Evolutionary conservation across 495 filamentous ascomycete genomes (phyloP).

Genomic region (Neurospora intermedia): DNA sequence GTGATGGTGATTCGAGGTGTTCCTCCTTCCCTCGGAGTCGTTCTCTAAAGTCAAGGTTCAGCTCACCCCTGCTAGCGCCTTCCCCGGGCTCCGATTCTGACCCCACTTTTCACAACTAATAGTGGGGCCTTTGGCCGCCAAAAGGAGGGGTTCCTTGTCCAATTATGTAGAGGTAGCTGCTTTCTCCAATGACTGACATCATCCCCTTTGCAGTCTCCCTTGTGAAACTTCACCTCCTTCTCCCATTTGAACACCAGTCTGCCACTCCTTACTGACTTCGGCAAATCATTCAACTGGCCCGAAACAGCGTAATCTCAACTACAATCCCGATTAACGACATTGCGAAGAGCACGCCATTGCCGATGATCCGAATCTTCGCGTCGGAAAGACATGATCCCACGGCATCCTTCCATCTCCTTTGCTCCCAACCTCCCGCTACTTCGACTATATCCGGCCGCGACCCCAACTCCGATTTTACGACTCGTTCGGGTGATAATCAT

Average conservation of each 20-base stretch:
- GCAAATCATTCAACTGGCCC: background rate
- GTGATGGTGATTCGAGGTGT: background rate
- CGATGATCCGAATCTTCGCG: background rate
- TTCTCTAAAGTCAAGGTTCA: background rate
- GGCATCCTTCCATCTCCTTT: background rate
- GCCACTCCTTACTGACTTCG: background rate
- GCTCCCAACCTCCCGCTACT: background rate
- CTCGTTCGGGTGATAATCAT: background rate
- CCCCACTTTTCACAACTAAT: background rate
- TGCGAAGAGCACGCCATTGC: background rate
- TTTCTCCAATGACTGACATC: background rate
- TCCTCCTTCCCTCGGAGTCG: background rate
- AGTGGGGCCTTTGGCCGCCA: background rate
- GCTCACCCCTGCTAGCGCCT: background rate
- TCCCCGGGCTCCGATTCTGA: background rate
- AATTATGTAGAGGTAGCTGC: background rate
- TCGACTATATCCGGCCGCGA: background rate
- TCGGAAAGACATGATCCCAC: background rate
- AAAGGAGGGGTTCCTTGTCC: background rate
- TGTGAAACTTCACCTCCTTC: background rate
- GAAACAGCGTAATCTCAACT: background rate
- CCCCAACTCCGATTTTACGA: background rate
- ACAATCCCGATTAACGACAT: background rate
- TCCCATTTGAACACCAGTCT: background rate
- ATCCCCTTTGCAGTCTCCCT: background rate